phyloP scores from a whole-genome alignment of 345 rosid genomes.

The Lumnitzera racemosa region DNA sequence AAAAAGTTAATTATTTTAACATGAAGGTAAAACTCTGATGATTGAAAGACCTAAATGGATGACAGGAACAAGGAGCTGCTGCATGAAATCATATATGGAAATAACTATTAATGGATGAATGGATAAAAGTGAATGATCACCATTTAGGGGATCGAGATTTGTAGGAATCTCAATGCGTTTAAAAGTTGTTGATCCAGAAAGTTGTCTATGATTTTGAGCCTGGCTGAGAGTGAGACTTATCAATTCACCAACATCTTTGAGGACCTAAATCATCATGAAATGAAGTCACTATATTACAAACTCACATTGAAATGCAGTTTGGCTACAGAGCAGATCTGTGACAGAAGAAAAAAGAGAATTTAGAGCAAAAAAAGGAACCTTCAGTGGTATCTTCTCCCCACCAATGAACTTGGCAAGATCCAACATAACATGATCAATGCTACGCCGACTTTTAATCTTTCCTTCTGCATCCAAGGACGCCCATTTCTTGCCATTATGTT shows the following conservation, averaged over 20 bases:
- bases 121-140: conserved; percentile 22
- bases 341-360: conserved; percentile 1
- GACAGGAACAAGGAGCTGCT: conserved; percentile 2
- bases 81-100: conserved; percentile 1
- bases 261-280: conserved; percentile 43
- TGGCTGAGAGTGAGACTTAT: conserved; percentile 70
- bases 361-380: conserved; percentile 26
- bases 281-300: not conserved
- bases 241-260: conserved; percentile 74
- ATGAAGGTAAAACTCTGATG: conserved; percentile 4
- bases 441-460: conserved; percentile 52
- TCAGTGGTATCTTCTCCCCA: conserved; percentile 78
- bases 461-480: conserved; percentile 42
- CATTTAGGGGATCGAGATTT: conserved; percentile 66
- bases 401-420: conserved; percentile 81
- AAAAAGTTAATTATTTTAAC: not conserved
- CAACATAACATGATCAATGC: conserved; percentile 56
- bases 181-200: conserved; percentile 79
- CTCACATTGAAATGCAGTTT: too few species aligned
- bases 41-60: not conserved
- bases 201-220: conserved; percentile 57
- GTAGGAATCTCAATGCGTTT: conserved; percentile 62
- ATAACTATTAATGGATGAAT: not conserved
- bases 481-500: conserved; percentile 36
- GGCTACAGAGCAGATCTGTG: too few species aligned